These are phyloP conservation scores for Turritis glabra DNA, from an alignment of 345 rosid species.

Conservation along the genomic window DNA sequence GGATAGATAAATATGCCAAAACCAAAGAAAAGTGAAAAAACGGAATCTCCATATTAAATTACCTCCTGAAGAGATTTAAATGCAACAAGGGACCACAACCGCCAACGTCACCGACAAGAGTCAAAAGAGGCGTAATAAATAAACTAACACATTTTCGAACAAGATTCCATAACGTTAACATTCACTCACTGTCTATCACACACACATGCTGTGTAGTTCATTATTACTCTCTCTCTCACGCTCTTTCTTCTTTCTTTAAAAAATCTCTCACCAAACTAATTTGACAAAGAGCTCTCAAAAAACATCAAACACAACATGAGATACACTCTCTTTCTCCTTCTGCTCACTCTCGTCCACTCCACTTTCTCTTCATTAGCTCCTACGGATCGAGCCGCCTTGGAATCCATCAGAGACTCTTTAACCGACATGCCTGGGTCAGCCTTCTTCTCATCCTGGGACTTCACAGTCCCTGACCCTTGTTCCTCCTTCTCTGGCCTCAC, in stretches of 20 bases:
- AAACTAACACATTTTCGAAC: slow-evolving; percentile 37
- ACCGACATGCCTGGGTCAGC: slow-evolving; percentile 60
- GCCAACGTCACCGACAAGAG: slow-evolving; percentile 37
- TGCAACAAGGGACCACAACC: slow-evolving; percentile 38
- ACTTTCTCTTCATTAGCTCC: slow-evolving; percentile 33
- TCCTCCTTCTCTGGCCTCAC: slow-evolving; percentile 65
- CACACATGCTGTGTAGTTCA: slow-evolving; percentile 26
- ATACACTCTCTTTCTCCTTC: slow-evolving; percentile 25
- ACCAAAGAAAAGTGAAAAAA: background rate
- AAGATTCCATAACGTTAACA: slow-evolving; percentile 40
- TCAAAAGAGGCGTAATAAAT: slow-evolving; percentile 33
- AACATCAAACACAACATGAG: slow-evolving; percentile 24
- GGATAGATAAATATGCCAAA: no score
- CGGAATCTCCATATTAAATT: slow-evolving; percentile 11
- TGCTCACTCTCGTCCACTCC: slow-evolving; percentile 28
- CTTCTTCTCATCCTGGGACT: slow-evolving; percentile 72
- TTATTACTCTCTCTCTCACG: slow-evolving; percentile 27
- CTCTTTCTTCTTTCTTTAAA: slow-evolving; percentile 26
- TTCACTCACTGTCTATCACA: slow-evolving; percentile 34
- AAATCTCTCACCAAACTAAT: slow-evolving; percentile 2
- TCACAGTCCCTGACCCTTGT: slow-evolving; percentile 57
- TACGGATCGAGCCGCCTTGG: slow-evolving; percentile 41
- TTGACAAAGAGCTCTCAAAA: background rate
- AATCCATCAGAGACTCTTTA: slow-evolving; percentile 54
- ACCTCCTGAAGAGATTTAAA: slow-evolving; percentile 26